Percentiles rank a stretch among this genome's conserved stretches.
phyloP scores from a whole-genome alignment of 2,329 filamentous ascomycete genomes.

The Leptographium flavum region DNA sequence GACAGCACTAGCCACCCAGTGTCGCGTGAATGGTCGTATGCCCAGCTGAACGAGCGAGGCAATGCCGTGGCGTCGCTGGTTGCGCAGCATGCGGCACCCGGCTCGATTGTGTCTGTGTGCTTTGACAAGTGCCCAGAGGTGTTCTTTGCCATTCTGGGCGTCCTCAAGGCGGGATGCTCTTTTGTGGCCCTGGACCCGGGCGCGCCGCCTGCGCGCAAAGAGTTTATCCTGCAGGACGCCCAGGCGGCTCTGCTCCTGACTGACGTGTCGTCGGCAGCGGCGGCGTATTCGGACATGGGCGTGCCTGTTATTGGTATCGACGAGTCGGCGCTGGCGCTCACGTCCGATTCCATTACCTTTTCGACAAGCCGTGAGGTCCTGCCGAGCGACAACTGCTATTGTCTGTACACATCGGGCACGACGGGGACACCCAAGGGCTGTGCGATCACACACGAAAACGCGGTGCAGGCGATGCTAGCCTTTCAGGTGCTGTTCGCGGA shows the following conservation, averaged over 20 bases:
- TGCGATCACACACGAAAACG: conserved; percentile 76
- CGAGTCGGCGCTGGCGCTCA: conserved; percentile 15
- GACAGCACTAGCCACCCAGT: conserved; percentile 23
- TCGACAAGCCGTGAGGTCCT: conserved; percentile 12
- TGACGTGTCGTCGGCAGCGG: conserved; percentile 16
- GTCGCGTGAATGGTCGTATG: conserved; percentile 56
- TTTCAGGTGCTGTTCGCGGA: conserved; percentile 66
- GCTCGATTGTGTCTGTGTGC: conserved; percentile 57
- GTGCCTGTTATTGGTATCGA: conserved; percentile 11
- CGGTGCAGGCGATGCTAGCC: conserved; percentile 76
- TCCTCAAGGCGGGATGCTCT: conserved; percentile 68
- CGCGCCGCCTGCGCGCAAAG: conserved; percentile 57
- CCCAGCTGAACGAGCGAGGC: conserved; percentile 53
- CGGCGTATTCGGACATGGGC: conserved; percentile 17
- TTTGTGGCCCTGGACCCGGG: conserved; percentile 69
- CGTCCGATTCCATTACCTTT: no score
- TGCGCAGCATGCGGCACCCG: conserved; percentile 30
- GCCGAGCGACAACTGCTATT: conserved; percentile 54
- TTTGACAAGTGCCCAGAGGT: conserved; percentile 80
- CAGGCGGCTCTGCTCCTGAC: conserved; percentile 48
- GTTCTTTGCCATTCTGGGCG: conserved; percentile 67
- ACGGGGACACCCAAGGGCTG: conserved; percentile 81
- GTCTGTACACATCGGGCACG: conserved; percentile 76
- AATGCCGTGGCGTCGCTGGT: conserved; percentile 61
- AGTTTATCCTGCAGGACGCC: conserved; percentile 68